Conservation (phyloP, 129 eudicot species). For the Deinandra increscens region DNA sequence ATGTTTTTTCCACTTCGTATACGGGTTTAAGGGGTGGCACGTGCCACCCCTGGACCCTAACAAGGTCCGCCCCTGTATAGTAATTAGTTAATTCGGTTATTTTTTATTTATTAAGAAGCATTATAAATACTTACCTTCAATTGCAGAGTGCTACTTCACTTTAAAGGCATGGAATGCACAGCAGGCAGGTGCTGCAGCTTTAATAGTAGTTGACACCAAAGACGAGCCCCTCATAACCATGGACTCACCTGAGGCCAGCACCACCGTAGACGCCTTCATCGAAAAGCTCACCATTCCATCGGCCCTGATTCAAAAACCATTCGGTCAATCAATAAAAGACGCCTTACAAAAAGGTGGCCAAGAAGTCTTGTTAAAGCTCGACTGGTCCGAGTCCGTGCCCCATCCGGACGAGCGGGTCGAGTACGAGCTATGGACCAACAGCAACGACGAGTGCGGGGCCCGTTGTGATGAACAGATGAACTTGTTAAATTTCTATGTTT, state of each 20-base stretch:
- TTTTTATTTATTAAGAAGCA: not conserved
- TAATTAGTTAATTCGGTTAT: not conserved
- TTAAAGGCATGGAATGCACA: conserved; percentile 93
- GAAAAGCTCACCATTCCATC: conserved; percentile 84
- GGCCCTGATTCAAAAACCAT: conserved; percentile 50
- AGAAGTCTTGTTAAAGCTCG: conserved; percentile 69
- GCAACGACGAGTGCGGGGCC: conserved; percentile 93
- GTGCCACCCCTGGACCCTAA: no score
- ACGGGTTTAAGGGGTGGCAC: no score
- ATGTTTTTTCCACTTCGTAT: no score
- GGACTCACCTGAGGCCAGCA: conserved; percentile 88
- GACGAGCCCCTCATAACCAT: conserved; percentile 89
- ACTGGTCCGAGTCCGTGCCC: conserved; percentile 99
- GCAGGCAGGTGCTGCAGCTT: conserved; percentile 93
- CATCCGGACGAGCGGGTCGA: conserved; percentile 92
- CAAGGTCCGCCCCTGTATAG: no score
- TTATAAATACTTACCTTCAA: not conserved
- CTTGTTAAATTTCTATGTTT: no score
- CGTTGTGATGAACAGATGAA: conserved; percentile 92
- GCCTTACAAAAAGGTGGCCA: conserved; percentile 59
- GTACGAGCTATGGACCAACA: conserved; percentile 94
- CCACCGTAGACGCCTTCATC: conserved; percentile 69
- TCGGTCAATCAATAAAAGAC: conserved; percentile 61
- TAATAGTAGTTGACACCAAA: conserved; percentile 68
- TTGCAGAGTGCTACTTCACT: conserved; percentile 85